These are phyloP conservation scores for Ustilago vetiveriae DNA, from an alignment of 1,284 basidiomycete genomes.

Conservation along the genomic window DNA sequence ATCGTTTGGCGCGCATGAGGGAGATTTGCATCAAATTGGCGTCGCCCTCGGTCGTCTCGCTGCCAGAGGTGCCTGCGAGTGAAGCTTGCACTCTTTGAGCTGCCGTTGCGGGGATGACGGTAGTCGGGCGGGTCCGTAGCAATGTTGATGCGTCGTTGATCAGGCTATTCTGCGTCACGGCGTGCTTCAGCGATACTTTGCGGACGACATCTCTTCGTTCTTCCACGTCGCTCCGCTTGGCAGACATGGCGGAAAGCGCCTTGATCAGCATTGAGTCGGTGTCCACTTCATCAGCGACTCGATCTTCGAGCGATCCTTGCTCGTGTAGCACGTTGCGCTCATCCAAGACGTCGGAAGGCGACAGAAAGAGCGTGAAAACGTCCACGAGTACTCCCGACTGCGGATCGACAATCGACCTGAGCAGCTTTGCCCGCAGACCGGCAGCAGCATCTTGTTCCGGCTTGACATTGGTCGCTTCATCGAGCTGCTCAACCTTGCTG, in stretches of 20 bases:
- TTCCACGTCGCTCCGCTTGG: constrained; percentile 18
- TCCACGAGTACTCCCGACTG: constrained; percentile 36
- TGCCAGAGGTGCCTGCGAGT: neutral
- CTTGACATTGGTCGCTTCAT: constrained; percentile 1
- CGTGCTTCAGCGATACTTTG: constrained; percentile 26
- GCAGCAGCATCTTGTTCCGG: constrained; percentile 5
- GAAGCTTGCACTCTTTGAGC: neutral
- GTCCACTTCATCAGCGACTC: neutral
- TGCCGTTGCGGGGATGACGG: neutral
- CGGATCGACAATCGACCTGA: constrained; percentile 24
- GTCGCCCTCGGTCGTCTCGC: neutral
- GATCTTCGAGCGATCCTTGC: constrained; percentile 3
- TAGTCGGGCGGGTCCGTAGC: constrained; percentile 2
- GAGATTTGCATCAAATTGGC: constrained; percentile 1
- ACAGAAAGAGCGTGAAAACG: constrained; percentile 35
- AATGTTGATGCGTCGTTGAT: constrained; percentile 18
- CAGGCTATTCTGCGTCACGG: constrained; percentile 26
- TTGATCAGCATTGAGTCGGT: constrained; percentile 1
- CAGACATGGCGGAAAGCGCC: constrained; percentile 26
- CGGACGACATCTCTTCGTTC: constrained; percentile 20
- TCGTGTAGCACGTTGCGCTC: constrained; percentile 38
- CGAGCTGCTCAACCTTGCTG: neutral
- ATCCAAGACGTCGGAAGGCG: constrained; percentile 32
- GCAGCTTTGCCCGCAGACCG: constrained; percentile 15
- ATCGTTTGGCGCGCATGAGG: constrained; percentile 32